Base-by-base conservation (phyloP, 345 rosid species). In the Odontarrhena argentea region DNA sequence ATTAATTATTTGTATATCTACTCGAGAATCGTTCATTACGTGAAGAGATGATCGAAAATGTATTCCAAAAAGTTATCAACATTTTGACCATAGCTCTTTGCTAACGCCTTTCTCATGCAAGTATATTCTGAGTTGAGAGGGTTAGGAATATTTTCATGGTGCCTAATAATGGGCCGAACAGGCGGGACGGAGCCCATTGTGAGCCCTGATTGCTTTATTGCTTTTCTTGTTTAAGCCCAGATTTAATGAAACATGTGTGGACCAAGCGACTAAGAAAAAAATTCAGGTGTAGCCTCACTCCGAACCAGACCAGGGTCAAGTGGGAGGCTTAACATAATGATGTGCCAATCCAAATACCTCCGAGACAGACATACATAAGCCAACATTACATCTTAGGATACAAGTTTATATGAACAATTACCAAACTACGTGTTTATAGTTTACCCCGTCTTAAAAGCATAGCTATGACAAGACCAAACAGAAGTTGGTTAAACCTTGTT, bases 401-500 rank as follows among this genome's bases (percentile, higher is more conserved):
- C 15, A 61, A 62, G 69, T 70, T 63, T 55, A 63, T 70, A 70
- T 70, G 36, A 54, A 70, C 75, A 54, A 62, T 70, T 53, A 53
- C 34, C 53, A 70, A 44, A 53, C 58, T 52, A 28, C 58, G 3
- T 63, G 47, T 55, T 8, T 40, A 36, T 70, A 55, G 69, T 55
- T 63, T 37, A 63, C 43, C 8, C 30, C 9, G 45, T 62, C 36
- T 70, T 70, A 9, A 36, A 49, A 70, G 10, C 49, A 14, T 70
- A 70, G 62, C 49, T 38, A 38, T 46, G 18, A 63, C n/a, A 48
- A 26, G 53, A 57, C 65, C 9, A 49, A 55, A 56, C 60, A 65
- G 8, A 28, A 9, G 8, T 1, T 56, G 18, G 4, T 32, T 78
- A 85, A 45, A 57, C 87, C 68, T 89, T 87, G 64, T 69, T 79